These are phyloP conservation scores for Pholiota conissans DNA, from an alignment of 768 basidiomycete genomes.

Conservation along the genomic window DNA sequence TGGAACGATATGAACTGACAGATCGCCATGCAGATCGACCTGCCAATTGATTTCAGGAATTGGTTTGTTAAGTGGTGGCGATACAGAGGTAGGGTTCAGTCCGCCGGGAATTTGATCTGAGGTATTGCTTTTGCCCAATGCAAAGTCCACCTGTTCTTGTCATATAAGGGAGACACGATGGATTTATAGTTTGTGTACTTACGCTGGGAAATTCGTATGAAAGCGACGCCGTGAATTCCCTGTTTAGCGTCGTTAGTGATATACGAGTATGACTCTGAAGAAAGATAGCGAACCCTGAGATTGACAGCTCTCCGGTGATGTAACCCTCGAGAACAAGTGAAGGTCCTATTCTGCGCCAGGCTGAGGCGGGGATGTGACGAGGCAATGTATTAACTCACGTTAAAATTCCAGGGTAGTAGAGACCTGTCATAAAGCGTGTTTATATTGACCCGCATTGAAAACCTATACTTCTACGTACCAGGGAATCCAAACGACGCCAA, in stretches of 20 bases:
- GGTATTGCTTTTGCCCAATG: neutral
- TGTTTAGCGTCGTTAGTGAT: neutral
- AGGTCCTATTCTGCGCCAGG: neutral
- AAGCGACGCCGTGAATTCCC: neutral
- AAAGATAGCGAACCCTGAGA: neutral
- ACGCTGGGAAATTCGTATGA: conserved; percentile 2
- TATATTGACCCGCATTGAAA: neutral
- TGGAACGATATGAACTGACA: conserved; percentile 23
- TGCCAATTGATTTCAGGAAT: conserved; percentile 5
- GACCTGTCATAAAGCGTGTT: neutral
- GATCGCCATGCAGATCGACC: conserved; percentile 24
- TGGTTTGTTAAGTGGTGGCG: neutral
- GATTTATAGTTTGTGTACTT: neutral
- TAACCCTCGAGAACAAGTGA: conserved; percentile 4
- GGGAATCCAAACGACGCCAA: conserved; percentile 2
- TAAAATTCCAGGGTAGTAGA: conserved; percentile 3
- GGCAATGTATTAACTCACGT: neutral
- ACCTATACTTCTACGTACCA: neutral
- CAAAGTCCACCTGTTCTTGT: neutral
- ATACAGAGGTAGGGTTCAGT: neutral
- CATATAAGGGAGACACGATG: neutral
- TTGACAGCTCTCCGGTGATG: neutral
- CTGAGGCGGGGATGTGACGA: neutral
- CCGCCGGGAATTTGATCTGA: neutral
- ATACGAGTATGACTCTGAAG: neutral